A percentile compares a stretch with the other conserved stretches of the same genome.
phyloP scores from a whole-genome alignment of 1,139 yeast genomes.

The Pichia sp. region DNA sequence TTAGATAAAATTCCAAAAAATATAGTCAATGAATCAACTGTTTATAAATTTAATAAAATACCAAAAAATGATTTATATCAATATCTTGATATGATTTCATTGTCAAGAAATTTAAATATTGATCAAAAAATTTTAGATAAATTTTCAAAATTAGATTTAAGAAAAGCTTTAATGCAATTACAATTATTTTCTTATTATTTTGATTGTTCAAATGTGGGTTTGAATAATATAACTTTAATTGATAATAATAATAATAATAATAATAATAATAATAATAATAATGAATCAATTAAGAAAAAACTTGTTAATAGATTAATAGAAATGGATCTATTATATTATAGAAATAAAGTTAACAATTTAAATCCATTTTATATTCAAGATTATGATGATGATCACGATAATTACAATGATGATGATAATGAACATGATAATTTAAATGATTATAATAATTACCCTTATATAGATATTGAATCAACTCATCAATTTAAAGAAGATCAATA shows the following conservation, averaged over 20 bases:
- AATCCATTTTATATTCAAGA: background rate
- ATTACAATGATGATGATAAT: background rate
- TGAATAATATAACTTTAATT: constrained; percentile 13
- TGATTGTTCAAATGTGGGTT: constrained; percentile 15
- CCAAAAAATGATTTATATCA: constrained; percentile 6
- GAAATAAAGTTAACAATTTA: background rate
- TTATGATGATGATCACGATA: background rate
- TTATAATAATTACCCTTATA: background rate
- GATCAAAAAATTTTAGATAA: constrained; percentile 16
- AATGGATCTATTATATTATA: constrained; percentile 4
- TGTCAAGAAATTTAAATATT: constrained; percentile 22
- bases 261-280: background rate
- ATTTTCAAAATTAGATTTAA: constrained; percentile 18
- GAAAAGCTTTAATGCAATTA: constrained; percentile 26
- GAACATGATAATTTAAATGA: background rate
- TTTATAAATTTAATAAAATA: constrained; percentile 19
- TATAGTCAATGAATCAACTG: constrained; percentile 36
- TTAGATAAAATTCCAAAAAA: constrained; percentile 47
- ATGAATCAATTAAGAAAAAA: background rate
- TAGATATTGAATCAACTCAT: background rate
- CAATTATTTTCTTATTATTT: constrained; percentile 24
- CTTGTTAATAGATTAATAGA: background rate
- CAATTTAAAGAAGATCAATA: constrained; percentile 1
- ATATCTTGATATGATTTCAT: constrained; percentile 25
- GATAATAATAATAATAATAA: constrained; percentile 8